Base-by-base conservation (phyloP, 2,329 filamentous ascomycete genomes). In the Sporothrix globosa region DNA sequence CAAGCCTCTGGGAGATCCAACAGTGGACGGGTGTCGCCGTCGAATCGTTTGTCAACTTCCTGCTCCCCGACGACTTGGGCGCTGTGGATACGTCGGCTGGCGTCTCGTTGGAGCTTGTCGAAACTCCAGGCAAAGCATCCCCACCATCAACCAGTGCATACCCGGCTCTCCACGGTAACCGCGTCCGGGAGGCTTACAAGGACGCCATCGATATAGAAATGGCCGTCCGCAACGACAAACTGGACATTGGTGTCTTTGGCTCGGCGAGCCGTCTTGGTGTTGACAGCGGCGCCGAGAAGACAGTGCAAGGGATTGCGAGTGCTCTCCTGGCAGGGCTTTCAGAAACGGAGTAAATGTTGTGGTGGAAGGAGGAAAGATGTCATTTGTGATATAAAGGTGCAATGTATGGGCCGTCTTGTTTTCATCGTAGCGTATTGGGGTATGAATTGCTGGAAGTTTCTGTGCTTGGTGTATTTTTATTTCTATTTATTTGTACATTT, bases 11-110 rank as follows among this genome's bases (percentile, higher is more conserved):
- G 81, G 90, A 97, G 77, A 89, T 97, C 50, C 79, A 83, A 24
- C 79, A 84, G 19, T 97, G 93, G 93, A 95, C 92, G 0, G 91
- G 90, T 0, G 80, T 93, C 1, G 82, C 79, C 69, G 79, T 97
- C 0, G 86, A 91, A 74, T 88, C 86, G 0, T 95, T 92, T 80
- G 88, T 97, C 75, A 97, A 97, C 77, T 96, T 97, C 74, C 79
- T 97, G 83, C 67, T 78, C 88, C 5, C 85, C 3, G 68, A 69
- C 1, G 44, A 24, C 17, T 19, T 21, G 17, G 24, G 30, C 9
- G 6, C 41, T 3, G 44, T 19, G 19, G 9, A n/a, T 2, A 5
- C 19, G 34, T 3, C 11, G 17, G 11, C 54, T 1, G 7, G 19
- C 27, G 13, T 52, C 7, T 52, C 44, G 19, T 71, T 73, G 11